Base-by-base conservation (phyloP, 164 flowering plant genomes). In the Vitis riparia region DNA sequence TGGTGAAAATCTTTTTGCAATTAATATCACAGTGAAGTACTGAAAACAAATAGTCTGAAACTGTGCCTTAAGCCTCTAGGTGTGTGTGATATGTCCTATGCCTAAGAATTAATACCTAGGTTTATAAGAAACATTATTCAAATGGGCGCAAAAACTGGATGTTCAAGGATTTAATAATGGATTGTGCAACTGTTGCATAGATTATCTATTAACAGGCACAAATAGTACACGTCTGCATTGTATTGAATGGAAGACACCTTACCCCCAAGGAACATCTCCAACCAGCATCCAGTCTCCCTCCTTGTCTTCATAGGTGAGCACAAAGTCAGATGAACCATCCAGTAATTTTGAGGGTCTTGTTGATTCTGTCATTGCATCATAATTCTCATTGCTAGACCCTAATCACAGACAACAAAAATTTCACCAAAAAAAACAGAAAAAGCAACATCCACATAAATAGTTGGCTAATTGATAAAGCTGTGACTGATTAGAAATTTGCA, bases 241-340 rank as follows among this genome's bases (percentile, higher is more conserved):
- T 13, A 52, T 47, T 57, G 49, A 11, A 51, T 15, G 47, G 58
- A 64, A 51, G 16, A 50, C 11, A 32, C 76, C 44, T 66, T 87
- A 89, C 93, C 84, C 77, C 88, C 87, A 87, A 1, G 91, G 93
- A 72, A 89, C 91, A 81, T 89, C 93, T 68, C 93, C 93, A 74
- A 85, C 89, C 63, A 89, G 88, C 91, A 89, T 89, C 89, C 88
- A 89, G 53, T 89, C 93, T 67, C 91, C 88, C 0, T 87, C 93
- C 77, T 82, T 85, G 77, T 89, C 93, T 82, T 89, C 89, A 62
- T 86, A 89, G 51, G 88, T 86, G 49, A 89, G 87, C 78, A 84
- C 85, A 74, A 73, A 87, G 11, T 80, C 88, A 52, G 86, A 85
- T 30, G 84, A 77, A 49, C 82, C 87, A 68, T 79, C 81, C 68